Evolutionary conservation across 768 basidiomycete genomes (phyloP).

Genomic region (Russula brevipes): DNA sequence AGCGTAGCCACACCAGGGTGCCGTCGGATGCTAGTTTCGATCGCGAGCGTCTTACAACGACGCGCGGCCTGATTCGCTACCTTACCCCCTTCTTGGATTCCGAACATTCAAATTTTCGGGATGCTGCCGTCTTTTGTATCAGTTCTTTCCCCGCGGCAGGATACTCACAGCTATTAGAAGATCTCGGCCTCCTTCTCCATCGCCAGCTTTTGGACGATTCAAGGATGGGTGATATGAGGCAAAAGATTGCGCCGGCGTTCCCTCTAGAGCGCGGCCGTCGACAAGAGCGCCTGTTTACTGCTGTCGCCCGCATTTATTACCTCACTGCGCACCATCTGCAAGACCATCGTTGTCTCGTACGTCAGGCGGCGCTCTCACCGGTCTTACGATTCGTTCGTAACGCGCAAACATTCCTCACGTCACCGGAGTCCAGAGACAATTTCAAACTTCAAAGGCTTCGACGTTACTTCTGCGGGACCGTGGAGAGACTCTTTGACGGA

Average conservation of each 20-base stretch:
- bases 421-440: constrained; percentile 67
- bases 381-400: constrained; percentile 84
- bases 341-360: constrained; percentile 59
- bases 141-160: constrained; percentile 75
- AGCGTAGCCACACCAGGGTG: constrained; percentile 61
- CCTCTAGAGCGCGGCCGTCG: constrained; percentile 55
- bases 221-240: constrained; percentile 31
- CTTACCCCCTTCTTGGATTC: constrained; percentile 84
- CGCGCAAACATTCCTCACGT: constrained; percentile 72
- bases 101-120: constrained; percentile 76
- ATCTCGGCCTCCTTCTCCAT: constrained; percentile 71
- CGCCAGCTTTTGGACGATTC: constrained; percentile 82
- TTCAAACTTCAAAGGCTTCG: constrained; percentile 74
- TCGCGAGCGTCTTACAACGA: constrained; percentile 75
- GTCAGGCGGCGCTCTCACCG: constrained; percentile 68
- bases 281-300: constrained; percentile 76
- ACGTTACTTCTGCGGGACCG: constrained; percentile 85
- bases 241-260: constrained; percentile 42
- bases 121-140: constrained; percentile 82
- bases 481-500: constrained; percentile 81
- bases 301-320: constrained; percentile 84
- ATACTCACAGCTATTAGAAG: constrained; percentile 79
- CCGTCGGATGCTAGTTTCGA: constrained; percentile 73
- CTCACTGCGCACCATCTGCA: constrained; percentile 76
- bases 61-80: constrained; percentile 77